Conservation (phyloP, 331 rosid species). For the Arachis monticola region DNA sequence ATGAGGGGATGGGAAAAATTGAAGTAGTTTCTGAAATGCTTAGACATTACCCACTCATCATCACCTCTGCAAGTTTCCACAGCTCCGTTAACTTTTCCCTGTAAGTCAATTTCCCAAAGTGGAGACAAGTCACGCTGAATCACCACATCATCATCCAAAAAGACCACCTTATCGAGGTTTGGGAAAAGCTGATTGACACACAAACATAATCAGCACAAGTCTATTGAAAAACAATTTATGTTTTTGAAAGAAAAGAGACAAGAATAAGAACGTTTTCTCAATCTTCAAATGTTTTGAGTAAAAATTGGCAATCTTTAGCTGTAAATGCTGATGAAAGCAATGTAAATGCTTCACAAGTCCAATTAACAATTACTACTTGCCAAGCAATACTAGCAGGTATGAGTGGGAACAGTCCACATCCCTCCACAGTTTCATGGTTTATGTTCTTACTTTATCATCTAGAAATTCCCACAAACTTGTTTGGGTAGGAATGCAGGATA, state of each 20-base stretch:
- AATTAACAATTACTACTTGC: constrained; percentile 8
- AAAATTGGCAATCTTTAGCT: constrained; percentile 24
- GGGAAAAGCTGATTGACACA: constrained; percentile 84
- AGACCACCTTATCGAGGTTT: constrained; percentile 92
- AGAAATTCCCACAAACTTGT: background rate
- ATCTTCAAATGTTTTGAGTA: constrained; percentile 3
- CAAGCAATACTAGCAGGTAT: background rate
- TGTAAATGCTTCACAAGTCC: constrained; percentile 10
- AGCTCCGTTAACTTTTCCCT: constrained; percentile 96
- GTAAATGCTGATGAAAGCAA: constrained; percentile 7
- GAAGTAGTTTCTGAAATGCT: constrained; percentile 89
- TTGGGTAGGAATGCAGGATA: background rate
- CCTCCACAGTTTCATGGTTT: background rate
- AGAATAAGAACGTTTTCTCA: constrained; percentile 6
- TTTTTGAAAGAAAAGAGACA: background rate
- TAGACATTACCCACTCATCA: constrained; percentile 99
- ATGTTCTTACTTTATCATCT: constrained; percentile 8
- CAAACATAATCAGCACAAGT: constrained; percentile 43
- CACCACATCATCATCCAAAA: constrained; percentile 93
- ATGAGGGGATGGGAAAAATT: constrained; percentile 92
- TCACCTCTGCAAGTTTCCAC: constrained; percentile 97
- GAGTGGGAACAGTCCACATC: background rate
- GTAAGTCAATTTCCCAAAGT: constrained; percentile 93
- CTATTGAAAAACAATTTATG: constrained; percentile 20
- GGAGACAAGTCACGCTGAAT: constrained; percentile 89